A percentile compares a stretch with the other conserved stretches of the same genome.
phyloP scores from a whole-genome alignment of 768 basidiomycete species.

The Hebeloma cylindrosporum region DNA sequence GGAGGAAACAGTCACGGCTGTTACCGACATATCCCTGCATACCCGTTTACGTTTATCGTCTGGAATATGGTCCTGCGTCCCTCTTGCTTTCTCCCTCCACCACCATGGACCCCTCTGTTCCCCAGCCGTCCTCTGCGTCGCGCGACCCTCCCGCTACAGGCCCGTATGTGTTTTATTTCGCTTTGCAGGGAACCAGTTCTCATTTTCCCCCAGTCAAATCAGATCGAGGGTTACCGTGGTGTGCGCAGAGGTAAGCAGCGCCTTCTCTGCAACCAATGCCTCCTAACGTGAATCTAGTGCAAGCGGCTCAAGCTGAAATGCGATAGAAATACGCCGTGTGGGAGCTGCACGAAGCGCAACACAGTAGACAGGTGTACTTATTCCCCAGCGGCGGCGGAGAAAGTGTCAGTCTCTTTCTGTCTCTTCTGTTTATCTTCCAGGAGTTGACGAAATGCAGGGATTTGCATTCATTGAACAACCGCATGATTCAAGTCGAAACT shows the following conservation, averaged over 20 bases:
- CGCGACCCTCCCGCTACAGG: too few species aligned
- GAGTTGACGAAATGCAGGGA: constrained; percentile 44
- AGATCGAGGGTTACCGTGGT: constrained; percentile 80
- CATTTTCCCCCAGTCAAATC: constrained; percentile 30
- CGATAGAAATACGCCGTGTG: constrained; percentile 75
- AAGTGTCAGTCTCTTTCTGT: constrained; percentile 51
- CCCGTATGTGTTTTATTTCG: constrained; percentile 14
- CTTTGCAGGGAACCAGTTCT: constrained; percentile 7
- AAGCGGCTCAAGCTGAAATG: constrained; percentile 88
- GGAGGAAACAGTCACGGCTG: too few species aligned
- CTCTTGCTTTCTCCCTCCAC: constrained; percentile 1
- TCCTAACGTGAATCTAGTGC: constrained; percentile 48
- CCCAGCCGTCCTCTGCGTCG: constrained; percentile 10
- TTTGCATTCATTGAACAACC: constrained; percentile 80
- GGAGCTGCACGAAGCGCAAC: constrained; percentile 77
- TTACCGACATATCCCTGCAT: too few species aligned
- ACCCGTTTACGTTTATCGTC: too few species aligned
- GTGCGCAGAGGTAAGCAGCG: constrained; percentile 70
- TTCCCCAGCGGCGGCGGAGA: constrained; percentile 81
- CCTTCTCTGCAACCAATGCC: constrained; percentile 3
- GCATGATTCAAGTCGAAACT: constrained; percentile 69
- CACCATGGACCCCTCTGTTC: constrained; percentile 2
- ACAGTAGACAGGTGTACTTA: constrained; percentile 72
- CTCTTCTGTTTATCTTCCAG: neutral
- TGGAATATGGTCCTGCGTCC: neutral